Conservation (phyloP, 2,329 filamentous ascomycete species). For the Botryosphaeria dothidea region DNA sequence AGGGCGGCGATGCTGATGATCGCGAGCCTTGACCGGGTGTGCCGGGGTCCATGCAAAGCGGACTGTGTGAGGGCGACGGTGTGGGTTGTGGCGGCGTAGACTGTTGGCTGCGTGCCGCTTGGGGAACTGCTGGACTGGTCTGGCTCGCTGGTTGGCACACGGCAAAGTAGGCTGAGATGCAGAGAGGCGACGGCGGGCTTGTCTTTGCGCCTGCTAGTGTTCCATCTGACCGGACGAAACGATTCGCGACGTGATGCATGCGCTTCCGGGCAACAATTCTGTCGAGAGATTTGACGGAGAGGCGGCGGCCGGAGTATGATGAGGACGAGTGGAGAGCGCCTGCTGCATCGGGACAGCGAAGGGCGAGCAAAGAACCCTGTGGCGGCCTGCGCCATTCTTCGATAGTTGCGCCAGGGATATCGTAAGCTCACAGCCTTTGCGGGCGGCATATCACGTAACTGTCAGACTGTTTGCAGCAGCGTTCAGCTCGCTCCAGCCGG, state of each 20-base stretch:
- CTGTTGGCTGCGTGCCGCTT: background rate
- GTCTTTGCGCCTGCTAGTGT: conserved; percentile 14
- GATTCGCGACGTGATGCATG: conserved; percentile 13
- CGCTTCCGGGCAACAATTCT: conserved; percentile 10
- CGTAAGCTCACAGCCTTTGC: conserved; percentile 18
- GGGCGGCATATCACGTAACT: conserved; percentile 1
- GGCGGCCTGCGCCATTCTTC: conserved; percentile 16
- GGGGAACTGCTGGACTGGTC: background rate
- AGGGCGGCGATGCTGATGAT: conserved; percentile 16
- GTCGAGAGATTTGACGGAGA: conserved; percentile 13
- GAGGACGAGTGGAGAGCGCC: conserved; percentile 14
- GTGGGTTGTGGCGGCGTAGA: conserved; percentile 1
- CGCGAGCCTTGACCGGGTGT: conserved; percentile 14
- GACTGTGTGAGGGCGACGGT: background rate
- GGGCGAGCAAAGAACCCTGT: conserved; percentile 9
- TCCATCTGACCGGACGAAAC: conserved; percentile 18
- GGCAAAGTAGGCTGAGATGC: background rate
- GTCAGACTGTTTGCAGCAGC: conserved; percentile 18
- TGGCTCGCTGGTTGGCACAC: conserved; percentile 4
- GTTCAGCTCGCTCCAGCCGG: too few species aligned
- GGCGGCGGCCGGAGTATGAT: conserved; percentile 11
- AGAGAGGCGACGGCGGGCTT: conserved; percentile 9
- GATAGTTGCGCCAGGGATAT: conserved; percentile 17
- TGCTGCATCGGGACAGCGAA: conserved; percentile 15
- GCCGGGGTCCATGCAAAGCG: conserved; percentile 1